These are phyloP conservation scores for Fraxinus latifolia DNA, from an alignment of 305 asterid species.

Conservation along the genomic window DNA sequence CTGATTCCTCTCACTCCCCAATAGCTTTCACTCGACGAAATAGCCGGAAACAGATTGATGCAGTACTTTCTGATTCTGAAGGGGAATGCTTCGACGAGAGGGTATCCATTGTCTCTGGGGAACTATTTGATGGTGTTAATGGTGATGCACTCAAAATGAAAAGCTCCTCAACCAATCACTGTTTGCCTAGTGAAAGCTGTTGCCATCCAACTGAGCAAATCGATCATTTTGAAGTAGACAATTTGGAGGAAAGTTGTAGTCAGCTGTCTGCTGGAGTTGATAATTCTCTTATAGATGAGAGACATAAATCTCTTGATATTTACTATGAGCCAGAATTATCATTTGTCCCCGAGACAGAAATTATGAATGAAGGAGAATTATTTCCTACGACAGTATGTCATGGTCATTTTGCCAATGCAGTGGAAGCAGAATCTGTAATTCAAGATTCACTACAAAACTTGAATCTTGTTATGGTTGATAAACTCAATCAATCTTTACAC, in stretches of 20 bases:
- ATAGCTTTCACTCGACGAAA: slow-evolving; percentile 43
- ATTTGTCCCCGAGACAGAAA: slow-evolving; percentile 63
- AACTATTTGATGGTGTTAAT: slow-evolving; percentile 31
- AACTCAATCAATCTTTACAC: slow-evolving; percentile 21
- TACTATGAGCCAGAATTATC: slow-evolving; percentile 66
- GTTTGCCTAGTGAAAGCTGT: slow-evolving; percentile 43
- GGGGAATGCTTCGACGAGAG: slow-evolving; percentile 49
- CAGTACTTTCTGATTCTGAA: slow-evolving; percentile 77
- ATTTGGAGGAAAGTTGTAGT: slow-evolving; percentile 36
- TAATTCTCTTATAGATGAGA: slow-evolving; percentile 35
- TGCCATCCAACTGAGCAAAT: slow-evolving; percentile 32
- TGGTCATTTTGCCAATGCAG: slow-evolving; percentile 36
- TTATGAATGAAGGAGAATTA: slow-evolving; percentile 45
- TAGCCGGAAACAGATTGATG: slow-evolving; percentile 47
- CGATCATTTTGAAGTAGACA: slow-evolving; percentile 35
- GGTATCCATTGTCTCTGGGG: slow-evolving; percentile 34
- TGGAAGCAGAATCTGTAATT: slow-evolving; percentile 33
- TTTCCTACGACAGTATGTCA: slow-evolving; percentile 52
- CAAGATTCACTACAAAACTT: slow-evolving; percentile 30
- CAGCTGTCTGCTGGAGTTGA: slow-evolving; percentile 36
- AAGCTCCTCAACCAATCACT: slow-evolving; percentile 27
- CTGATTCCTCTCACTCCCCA: slow-evolving; percentile 62
- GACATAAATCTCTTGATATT: slow-evolving; percentile 35
- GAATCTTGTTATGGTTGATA: slow-evolving; percentile 26
- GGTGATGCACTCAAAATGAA: slow-evolving; percentile 35